Base-by-base conservation (phyloP, 2,329 filamentous ascomycete species). In the Tolypocladium album region DNA sequence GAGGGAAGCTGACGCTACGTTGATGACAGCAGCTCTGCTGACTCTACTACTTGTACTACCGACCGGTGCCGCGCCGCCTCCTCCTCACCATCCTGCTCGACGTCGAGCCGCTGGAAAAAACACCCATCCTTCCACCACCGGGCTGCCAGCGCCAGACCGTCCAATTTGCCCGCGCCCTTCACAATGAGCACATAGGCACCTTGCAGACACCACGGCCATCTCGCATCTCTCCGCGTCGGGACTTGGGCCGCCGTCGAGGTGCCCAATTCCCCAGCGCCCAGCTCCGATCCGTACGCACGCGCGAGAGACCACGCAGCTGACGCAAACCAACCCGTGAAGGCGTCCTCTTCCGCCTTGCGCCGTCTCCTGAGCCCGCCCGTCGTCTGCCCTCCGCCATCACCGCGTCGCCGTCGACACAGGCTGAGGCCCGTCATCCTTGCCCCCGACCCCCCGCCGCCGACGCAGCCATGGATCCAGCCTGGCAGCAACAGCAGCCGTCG, bases 401-500 rank as follows among this genome's bases (percentile, higher is more conserved):
- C 36, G 43, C 36, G 39, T 57, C 27, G 40, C 55, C 20, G 31
- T 47, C 47, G 45, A 31, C 17, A 56, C 24, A 24, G 38, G n/a
- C 57, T 4, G 45, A 52, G 20, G 43, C 31, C 15, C 13, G 24
- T 55, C n/a, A 31, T 34, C 27, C 24, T 38, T 43, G 56, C 58
- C 43, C 52, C 56, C 45, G 61, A 59, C 63, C 56, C 56, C 58
- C 59, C 61, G 53, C 60, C 61, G 56, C 59, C 63, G 60, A 64
- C 62, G 66, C 68, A 70, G 69, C 71, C 69, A 82, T 82, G 79
- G 79, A 82, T 72, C 74, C 74, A 59, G 71, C 87, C 67, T 89
- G 86, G 86, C 84, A 86, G 76, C 84, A 87, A 76, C 45, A 27
- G 86, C 84, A 86, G 76, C 84, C 86, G 76, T 74, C 81, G 64